Evolutionary conservation across 371 early-diverging fungal species (phyloP), one percentile per base, ranked within the genome.

Genomic region (Circinella minor): DNA sequence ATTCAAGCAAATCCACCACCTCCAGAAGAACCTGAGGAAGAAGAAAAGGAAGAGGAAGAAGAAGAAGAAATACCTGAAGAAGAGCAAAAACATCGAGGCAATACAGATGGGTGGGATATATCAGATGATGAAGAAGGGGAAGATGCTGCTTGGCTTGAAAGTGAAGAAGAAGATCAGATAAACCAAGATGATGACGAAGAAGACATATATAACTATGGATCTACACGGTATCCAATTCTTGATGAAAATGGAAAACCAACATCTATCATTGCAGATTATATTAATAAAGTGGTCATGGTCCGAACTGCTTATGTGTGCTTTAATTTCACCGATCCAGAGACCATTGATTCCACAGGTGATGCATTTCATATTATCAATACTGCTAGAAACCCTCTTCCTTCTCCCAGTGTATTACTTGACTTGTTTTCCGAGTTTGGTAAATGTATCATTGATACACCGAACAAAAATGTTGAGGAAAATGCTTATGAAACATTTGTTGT

Each of bases 201-300:
- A 51, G 83, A 80, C 14, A 54, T 79, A 9, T 81, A 76, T 61
- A 77, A 83, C 55, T 79, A 83, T 70, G 81, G 81, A 0, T 80
- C 83, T 18, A 74, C 63, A 14, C 63, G 65, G 10, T 73, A 77
- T 4, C 73, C 77, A 17, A 36, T 83, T 3, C 11, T 61, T 36
- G 69, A 77, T 57, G 61, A 71, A 6, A 14, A 66, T 8, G 48
- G 64, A 9, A 36, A 66, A 8, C 62, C 70, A n/a, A 65, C 74
- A 4, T 43, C 75, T 11, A 51, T 77, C 5, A 60, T 81, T 3
- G 43, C 62, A 4, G 55, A 48, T 8, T 75, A 69, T 34, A 63
- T 69, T 46, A 84, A 84, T 67, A 84, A 81, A 55, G 69, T 70
- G 6, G 67, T 69, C 1, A 61, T 81, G 43, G 79, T 81, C 5